phyloP scores from a whole-genome alignment of 179 eudicot genomes.

The Nepenthes alata region DNA sequence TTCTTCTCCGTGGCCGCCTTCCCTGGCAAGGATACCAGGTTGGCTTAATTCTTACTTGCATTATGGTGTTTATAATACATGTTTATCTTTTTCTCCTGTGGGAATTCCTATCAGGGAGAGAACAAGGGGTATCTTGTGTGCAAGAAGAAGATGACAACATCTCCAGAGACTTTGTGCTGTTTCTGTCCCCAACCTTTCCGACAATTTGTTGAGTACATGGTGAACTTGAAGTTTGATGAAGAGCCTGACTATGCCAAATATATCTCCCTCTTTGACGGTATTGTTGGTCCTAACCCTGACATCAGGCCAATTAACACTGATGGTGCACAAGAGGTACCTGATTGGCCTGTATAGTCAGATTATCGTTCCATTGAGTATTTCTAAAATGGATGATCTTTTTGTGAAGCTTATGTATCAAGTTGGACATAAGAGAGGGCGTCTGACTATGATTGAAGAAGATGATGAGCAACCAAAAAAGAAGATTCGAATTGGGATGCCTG shows the following conservation, averaged over 20 bases:
- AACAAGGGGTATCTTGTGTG: conserved; percentile 87
- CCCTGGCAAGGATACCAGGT: conserved; percentile 99
- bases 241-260: conserved; percentile 85
- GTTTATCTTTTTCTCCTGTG: conserved; percentile 2
- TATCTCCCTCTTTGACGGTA: conserved; percentile 85
- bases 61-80: not conserved
- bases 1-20: conserved; percentile 85
- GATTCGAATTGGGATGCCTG: conserved; percentile 91
- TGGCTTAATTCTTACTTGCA: not conserved
- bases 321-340: conserved; percentile 82
- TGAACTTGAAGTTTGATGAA: conserved; percentile 83
- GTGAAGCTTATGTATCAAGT: conserved; percentile 73
- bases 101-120: conserved; percentile 45
- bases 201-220: conserved; percentile 73
- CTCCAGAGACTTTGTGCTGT: conserved; percentile 73
- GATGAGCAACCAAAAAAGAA: conserved; percentile 86
- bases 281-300: conserved; percentile 89
- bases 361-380: not conserved
- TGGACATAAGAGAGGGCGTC: conserved; percentile 87
- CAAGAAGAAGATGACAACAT: conserved; percentile 92
- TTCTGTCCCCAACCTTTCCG: conserved; percentile 77
- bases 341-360: not conserved
- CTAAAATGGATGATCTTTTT: not conserved
- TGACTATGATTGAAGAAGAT: conserved; percentile 59
- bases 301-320: conserved; percentile 85